These are phyloP conservation scores for Bremia lactucae DNA, from an alignment of 352 stramenopile genomes.

Conservation along the genomic window DNA sequence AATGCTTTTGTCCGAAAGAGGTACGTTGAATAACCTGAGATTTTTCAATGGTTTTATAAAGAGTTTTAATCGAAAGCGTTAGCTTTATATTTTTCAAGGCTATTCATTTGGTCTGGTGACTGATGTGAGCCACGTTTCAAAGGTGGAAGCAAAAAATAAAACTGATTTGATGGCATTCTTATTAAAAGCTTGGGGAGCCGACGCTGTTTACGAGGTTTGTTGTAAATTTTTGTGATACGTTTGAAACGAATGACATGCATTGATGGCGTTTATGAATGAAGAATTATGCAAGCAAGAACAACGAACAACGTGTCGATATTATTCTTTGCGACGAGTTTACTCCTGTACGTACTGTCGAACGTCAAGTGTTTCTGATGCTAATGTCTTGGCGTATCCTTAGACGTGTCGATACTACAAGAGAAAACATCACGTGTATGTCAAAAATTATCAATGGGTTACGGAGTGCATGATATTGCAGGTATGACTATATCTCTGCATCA, in stretches of 20 bases:
- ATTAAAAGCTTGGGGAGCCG: constrained; percentile 49
- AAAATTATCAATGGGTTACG: constrained; percentile 70
- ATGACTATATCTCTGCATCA: too few relatives aligned
- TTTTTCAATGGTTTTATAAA: neutral
- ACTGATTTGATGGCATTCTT: constrained; percentile 41
- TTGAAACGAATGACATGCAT: neutral
- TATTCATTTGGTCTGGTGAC: constrained; percentile 52
- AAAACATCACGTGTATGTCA: constrained; percentile 30
- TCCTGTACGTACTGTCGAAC: constrained; percentile 25
- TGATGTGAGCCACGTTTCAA: constrained; percentile 26
- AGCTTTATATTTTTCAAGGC: constrained; percentile 52
- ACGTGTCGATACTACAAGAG: constrained; percentile 40
- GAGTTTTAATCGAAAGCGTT: constrained; percentile 4
- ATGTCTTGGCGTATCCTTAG: constrained; percentile 12
- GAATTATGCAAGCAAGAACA: constrained; percentile 34
- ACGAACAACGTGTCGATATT: constrained; percentile 40
- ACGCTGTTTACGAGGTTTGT: constrained; percentile 42
- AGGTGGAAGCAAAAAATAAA: constrained; percentile 31
- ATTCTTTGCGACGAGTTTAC: constrained; percentile 63
- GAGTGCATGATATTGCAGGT: constrained; percentile 79
- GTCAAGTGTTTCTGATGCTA: too few relatives aligned
- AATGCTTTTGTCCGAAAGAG: constrained; percentile 31
- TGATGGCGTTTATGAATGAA: constrained; percentile 7
- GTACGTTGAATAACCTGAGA: constrained; percentile 7
- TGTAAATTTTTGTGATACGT: neutral